These are phyloP conservation scores for Cyclostephanos tholiformis DNA, from an alignment of 108 stramenopile species.

Conservation along the genomic window DNA sequence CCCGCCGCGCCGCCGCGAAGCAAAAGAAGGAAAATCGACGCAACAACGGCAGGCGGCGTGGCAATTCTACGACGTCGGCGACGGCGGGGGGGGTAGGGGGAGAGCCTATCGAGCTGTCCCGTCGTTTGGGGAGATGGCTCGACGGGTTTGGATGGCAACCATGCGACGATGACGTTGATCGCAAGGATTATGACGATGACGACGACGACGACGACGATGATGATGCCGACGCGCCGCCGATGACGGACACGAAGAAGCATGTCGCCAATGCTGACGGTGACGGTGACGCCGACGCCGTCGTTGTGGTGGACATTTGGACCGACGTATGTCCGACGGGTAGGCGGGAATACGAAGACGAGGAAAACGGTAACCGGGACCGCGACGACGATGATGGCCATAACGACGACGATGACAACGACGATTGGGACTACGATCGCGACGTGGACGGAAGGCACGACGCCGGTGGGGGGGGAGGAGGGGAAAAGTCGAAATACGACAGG, in stretches of 20 bases:
- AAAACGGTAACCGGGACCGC: neutral
- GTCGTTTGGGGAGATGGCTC: neutral
- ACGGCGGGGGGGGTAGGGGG: neutral
- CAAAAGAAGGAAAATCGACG: conserved; percentile 34
- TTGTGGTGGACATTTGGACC: neutral
- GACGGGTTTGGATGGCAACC: neutral
- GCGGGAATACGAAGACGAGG: neutral
- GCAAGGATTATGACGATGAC: neutral
- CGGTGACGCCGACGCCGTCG: neutral
- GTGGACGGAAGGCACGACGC: no score
- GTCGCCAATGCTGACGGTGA: neutral
- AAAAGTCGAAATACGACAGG: conserved; percentile 15
- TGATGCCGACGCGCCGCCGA: neutral
- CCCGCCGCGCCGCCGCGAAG: conserved; percentile 27
- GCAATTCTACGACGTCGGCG: neutral
- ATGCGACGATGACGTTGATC: neutral
- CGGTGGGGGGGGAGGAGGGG: conserved; percentile 11
- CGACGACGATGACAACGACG: conserved; percentile 15
- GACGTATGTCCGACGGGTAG: neutral
- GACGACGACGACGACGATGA: neutral
- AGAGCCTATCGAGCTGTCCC: neutral
- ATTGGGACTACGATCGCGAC: neutral
- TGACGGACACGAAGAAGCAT: neutral
- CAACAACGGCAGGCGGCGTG: conserved; percentile 6
- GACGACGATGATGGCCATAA: conserved; percentile 1